Evolutionary conservation across 805 yeast species (phyloP), one percentile per base, ranked within the genome.

Genomic region (Wickerhamomyces queroliae): DNA sequence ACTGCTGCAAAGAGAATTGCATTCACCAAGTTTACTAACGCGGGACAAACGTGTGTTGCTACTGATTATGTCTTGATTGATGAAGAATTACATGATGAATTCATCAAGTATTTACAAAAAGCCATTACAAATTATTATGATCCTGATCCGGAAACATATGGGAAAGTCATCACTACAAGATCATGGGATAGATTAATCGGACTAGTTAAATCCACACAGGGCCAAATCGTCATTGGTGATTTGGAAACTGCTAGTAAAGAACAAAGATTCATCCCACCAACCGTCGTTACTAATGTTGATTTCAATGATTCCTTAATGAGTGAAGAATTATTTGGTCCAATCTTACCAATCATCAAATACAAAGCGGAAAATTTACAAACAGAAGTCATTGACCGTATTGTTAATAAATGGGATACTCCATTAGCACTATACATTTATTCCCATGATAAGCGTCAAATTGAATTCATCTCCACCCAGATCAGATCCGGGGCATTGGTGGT

Each of bases 31-130:
- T 82, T 81, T 55, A 63, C 76, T 24, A 91, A 88, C 56, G 76
- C 84, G 15, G 98, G 98, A 15, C 98, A 90, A 64, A 80, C 93
- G 2, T 90, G 97, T 66, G 84, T 87, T 29, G 85, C 95, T 9
- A 83, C 90, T 8, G 98, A 91, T 63, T 90, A 88, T 54, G 63
- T 83, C 5, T 52, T 87, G 33, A 83, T 79, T n/a, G 87, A 83
- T 42, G 75, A 70, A 40, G 58, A 68, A 3, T 61, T 79, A 18
- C 76, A 80, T 52, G 74, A 66, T 21, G 63, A 73, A 46, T 74
- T 85, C 37, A 61, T 78, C 7, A 49, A 49, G 1, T 66, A 61
- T 7, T 54, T 75, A 40, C 51, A 69, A 39, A 50, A 69, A 69
- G 17, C 51, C 72, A 23, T 58, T 62, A 25, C 60, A 63, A 21